A percentile compares a stretch with the other conserved stretches of the same genome.
Evolutionary conservation across 2,329 filamentous ascomycete genomes (phyloP).

Genomic region (Ophioceras dolichostomum): DNA sequence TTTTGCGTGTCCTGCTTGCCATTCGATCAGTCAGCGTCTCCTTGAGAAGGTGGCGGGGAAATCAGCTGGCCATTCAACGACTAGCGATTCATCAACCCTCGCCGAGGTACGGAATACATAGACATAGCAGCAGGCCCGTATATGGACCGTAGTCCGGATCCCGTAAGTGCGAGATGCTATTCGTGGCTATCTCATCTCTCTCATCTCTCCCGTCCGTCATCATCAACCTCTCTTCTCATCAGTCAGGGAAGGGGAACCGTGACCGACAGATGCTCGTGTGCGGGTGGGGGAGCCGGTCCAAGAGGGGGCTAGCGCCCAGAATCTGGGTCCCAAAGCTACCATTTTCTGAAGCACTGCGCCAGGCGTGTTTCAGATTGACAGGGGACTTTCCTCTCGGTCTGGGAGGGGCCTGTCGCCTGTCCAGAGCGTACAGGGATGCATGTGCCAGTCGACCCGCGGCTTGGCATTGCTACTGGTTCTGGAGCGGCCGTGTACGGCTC

Average conservation of each 20-base stretch:
- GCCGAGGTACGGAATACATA: too few species aligned
- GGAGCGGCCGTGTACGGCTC: not conserved
- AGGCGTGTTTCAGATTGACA: constrained; percentile 36
- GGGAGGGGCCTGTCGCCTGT: not conserved
- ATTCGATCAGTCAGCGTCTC: too few species aligned
- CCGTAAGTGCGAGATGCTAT: too few species aligned
- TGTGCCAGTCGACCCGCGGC: constrained; percentile 1
- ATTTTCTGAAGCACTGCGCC: constrained; percentile 36
- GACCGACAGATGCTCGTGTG: not conserved
- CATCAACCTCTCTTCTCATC: not conserved
- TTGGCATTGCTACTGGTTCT: not conserved
- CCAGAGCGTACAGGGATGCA: not conserved
- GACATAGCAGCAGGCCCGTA: too few species aligned
- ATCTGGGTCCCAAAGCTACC: constrained; percentile 20
- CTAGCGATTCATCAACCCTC: too few species aligned
- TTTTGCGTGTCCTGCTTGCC: too few species aligned
- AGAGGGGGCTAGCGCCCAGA: constrained; percentile 21
- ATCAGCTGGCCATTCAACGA: too few species aligned
- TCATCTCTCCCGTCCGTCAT: not conserved
- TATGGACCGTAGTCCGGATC: too few species aligned
- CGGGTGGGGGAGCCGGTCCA: constrained; percentile 4
- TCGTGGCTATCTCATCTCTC: not conserved
- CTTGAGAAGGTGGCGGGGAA: too few species aligned
- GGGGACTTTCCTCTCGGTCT: constrained; percentile 10
- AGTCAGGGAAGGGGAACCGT: not conserved